A percentile compares a stretch with the other conserved stretches of the same genome.
Evolutionary conservation across 768 basidiomycete species (phyloP).

Genomic region (Boletus sensibilis): DNA sequence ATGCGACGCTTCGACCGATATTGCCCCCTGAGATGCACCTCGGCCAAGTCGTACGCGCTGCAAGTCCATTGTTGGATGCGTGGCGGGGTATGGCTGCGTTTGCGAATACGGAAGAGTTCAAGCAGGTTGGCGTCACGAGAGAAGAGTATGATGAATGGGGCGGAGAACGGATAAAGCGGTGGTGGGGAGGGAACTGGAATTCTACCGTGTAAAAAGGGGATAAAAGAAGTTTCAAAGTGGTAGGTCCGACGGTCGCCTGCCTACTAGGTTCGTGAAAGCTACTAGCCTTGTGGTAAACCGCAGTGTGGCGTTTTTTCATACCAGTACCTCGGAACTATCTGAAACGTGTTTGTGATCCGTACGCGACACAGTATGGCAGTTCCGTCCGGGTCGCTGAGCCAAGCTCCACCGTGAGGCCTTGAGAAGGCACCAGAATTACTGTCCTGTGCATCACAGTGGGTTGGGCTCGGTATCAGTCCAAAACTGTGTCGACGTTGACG

Average conservation of each 20-base stretch:
- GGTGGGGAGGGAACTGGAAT: slow-evolving; percentile 95
- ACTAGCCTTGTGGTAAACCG: neutral
- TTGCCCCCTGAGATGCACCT: slow-evolving; percentile 82
- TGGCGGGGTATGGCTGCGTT: slow-evolving; percentile 93
- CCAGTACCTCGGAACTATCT: too few species aligned
- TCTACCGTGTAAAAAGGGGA: slow-evolving; percentile 10
- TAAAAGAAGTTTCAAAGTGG: neutral
- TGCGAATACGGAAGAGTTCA: slow-evolving; percentile 55
- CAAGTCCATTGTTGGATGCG: slow-evolving; percentile 70
- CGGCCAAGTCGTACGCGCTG: slow-evolving; percentile 52
- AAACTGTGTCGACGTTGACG: neutral
- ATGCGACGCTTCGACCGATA: slow-evolving; percentile 76
- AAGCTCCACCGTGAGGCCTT: too few species aligned
- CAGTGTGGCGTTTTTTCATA: neutral
- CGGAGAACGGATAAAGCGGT: slow-evolving; percentile 78
- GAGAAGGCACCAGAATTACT: too few species aligned
- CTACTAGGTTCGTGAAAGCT: too few species aligned
- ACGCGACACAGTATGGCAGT: too few species aligned
- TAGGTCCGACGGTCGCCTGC: too few species aligned
- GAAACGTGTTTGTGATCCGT: neutral
- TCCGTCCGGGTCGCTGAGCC: too few species aligned
- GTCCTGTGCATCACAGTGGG: neutral
- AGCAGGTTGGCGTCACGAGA: slow-evolving; percentile 57
- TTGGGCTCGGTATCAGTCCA: neutral
- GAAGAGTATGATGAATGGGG: slow-evolving; percentile 92